Base-by-base conservation (phyloP, 2,329 filamentous ascomycete genomes). In the Fusarium nygamai region DNA sequence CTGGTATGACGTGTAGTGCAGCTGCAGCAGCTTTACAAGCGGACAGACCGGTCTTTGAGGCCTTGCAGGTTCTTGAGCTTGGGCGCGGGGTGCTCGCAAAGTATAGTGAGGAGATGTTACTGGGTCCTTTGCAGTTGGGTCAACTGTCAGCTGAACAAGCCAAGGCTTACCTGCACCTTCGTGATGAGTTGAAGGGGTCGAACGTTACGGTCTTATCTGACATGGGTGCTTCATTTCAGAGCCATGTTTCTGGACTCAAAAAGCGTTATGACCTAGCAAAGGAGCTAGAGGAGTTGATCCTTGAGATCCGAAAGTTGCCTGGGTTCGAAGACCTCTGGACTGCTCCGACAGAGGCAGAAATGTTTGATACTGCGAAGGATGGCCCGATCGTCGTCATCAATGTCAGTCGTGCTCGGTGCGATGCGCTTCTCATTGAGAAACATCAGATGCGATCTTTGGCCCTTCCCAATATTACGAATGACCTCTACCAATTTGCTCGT, bases 151-250 rank as follows among this genome's bases (percentile, higher is more conserved):
- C n/a, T 20, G 8, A 24, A 20, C 31, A 51, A 51, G 12, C 31
- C 0, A 0, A 34, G 22, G 11, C 7, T 0, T 51, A 51, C 17
- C 7, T 1, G 3, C 22, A 19, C 12, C 48, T 51, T 34, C 48
- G 48, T 2, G 48, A 34, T 12, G 46, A 17, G 7, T 9, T 48
- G 46, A 31, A 31, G 14, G 7, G 0, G 2, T 6, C 29, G 3
- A 12, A 1, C 6, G 13, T 7, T 6, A 14, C 20, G 0, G 27
- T 3, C 9, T 8, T 17, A 17, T 2, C 4, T 3, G 9, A 22
- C 1, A 22, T 48, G 14, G 6, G 9, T 1, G n/a, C 1, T n/a
- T 48, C 27, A 3, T 12, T 48, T 8, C 20, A 48, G 6, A 31
- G 2, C 0, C 20, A 17, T 17, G 20, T 31, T 8, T 48, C 27